Conservation (phyloP, 345 rosid species). For the Salix viminalis region DNA sequence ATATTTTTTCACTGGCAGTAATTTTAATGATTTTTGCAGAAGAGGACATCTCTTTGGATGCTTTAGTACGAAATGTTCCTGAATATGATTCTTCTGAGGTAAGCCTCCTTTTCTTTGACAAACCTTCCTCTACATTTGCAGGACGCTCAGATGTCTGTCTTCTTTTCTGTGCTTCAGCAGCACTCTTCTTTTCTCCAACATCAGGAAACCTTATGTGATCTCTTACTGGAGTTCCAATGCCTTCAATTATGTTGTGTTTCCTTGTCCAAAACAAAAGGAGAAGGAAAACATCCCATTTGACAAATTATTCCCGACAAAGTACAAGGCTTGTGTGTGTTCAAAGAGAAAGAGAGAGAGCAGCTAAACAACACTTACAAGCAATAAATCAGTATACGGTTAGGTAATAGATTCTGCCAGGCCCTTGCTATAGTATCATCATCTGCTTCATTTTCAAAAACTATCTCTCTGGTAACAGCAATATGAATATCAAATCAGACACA, state of each 20-base stretch:
- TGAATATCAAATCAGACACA: slow-evolving; percentile 8
- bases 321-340: not conserved
- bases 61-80: slow-evolving; percentile 25
- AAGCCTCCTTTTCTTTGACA: slow-evolving; percentile 30
- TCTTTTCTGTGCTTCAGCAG: slow-evolving; percentile 33
- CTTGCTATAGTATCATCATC: slow-evolving; percentile 47
- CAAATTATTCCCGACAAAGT: slow-evolving; percentile 9
- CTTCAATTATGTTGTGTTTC: slow-evolving; percentile 63
- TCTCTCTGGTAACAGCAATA: slow-evolving; percentile 42
- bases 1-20: slow-evolving; percentile 28
- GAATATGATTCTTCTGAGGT: slow-evolving; percentile 23
- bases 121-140: slow-evolving; percentile 27
- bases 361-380: slow-evolving; percentile 58
- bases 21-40: slow-evolving; percentile 30
- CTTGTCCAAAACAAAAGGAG: slow-evolving; percentile 31
- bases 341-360: slow-evolving; percentile 1
- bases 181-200: slow-evolving; percentile 38
- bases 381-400: slow-evolving; percentile 70
- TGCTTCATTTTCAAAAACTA: slow-evolving; percentile 47
- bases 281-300: slow-evolving; percentile 10
- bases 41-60: slow-evolving; percentile 25
- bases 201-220: slow-evolving; percentile 69
- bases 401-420: slow-evolving; percentile 81
- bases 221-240: slow-evolving; percentile 69
- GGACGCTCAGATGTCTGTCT: slow-evolving; percentile 29